Evolutionary conservation across 192 early-diverging fungal genomes (phyloP), one percentile per base, ranked within the genome.

Genomic region (Bifiguratus adelaidae): DNA sequence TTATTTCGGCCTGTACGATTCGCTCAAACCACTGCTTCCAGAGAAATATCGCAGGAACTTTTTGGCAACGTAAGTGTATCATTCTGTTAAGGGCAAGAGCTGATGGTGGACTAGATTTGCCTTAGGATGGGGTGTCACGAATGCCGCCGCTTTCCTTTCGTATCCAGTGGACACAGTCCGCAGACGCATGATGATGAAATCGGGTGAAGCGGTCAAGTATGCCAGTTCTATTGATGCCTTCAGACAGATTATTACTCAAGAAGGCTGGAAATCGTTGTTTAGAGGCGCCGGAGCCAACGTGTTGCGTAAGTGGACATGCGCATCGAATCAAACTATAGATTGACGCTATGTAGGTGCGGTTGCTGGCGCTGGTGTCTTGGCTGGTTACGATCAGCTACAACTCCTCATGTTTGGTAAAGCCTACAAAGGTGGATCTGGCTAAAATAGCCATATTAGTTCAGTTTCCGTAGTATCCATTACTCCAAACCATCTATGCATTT

Each of bases 261-360:
- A 91, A 65, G 92, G 92, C 53, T 44, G 70, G 61, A 79, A 74
- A 71, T 81, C 88, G 59, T 75, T 95, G 67, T 95, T 91, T 89
- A 91, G 91, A 73, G 92, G 92, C 71, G 88, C 88, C 68, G 82
- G 86, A 75, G 88, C 92, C 61, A 92, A 95, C 82, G 85, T 92
- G 61, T 82, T 95, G 71, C 83, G 92, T 67, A n/a, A n/a, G n/a
- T n/a, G n/a, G n/a, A n/a, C n/a, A n/a, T n/a, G n/a, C n/a, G n/a
- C n/a, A n/a, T n/a, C n/a, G n/a, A n/a, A n/a, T n/a, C n/a, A n/a
- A n/a, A n/a, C n/a, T n/a, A n/a, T n/a, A n/a, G n/a, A n/a, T n/a
- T n/a, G n/a, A n/a, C n/a, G n/a, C n/a, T n/a, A n/a, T n/a, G n/a
- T n/a, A 72, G 82, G 92, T 65, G 90, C 81, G 68, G 79, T 86